Base-by-base conservation (phyloP, 345 rosid species). In the Eucalyptus caleyi region DNA sequence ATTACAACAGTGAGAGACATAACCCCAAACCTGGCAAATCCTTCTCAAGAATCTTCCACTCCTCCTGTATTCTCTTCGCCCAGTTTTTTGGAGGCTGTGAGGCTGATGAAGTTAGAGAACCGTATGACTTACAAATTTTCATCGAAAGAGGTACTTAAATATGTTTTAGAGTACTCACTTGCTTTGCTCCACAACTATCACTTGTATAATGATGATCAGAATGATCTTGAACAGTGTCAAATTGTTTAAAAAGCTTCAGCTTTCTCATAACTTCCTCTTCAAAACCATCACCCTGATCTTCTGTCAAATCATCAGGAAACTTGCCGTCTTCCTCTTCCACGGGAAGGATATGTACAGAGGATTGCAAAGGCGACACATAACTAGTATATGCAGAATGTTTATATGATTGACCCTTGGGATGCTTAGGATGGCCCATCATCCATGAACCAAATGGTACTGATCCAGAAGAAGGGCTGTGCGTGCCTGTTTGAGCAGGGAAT, bases 11-110 rank as follows among this genome's bases (percentile, higher is more conserved):
- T 27, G 47, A 89, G 34, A 87, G 83, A 47, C 89, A 72, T 77
- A 65, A 54, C 50, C 45, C 90, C 89, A 54, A 82, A 96, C 99
- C 99, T 59, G 99, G 99, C 94, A 97, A 94, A 93, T 97, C 98
- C 87, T 96, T 94, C 93, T 95, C 96, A 87, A 97, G 94, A 86
- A 94, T 95, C 92, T 54, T 95, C 99, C 99, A 97, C 92, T 97
- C 99, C 13, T 96, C 98, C 92, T 94, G 97, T 90, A 97, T 96
- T 92, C 92, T 96, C 92, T 93, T 96, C 19, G 92, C 93, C 99
- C 98, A 97, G 8, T 87, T 93, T 88, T 95, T 95, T 6, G 95
- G 69, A 50, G 94, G 95, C 99, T 96, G 92, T 45, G 47, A 88
- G 32, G 59, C 90, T 87, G 69, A 93, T 11, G 59, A 44, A 34